A percentile compares a stretch with the other conserved stretches of the same genome.
These are phyloP conservation scores for Colletotrichum musicola DNA, from an alignment of 2,329 filamentous ascomycete genomes.

Conservation along the genomic window DNA sequence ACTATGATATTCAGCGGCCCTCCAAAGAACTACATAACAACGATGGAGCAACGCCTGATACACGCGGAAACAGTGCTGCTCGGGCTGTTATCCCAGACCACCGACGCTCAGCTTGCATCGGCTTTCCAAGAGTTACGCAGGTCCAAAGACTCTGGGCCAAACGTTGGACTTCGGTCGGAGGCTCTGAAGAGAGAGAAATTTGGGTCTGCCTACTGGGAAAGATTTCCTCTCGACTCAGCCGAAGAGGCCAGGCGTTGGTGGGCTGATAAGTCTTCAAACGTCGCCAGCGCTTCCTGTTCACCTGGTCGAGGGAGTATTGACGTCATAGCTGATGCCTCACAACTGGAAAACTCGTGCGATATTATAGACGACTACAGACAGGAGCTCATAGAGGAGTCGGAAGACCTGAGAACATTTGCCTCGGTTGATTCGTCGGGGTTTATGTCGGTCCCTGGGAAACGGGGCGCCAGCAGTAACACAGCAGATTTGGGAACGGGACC, in stretches of 20 bases:
- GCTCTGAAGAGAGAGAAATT: background rate
- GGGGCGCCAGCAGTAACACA: too few species aligned
- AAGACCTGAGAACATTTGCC: background rate
- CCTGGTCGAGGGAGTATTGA: background rate
- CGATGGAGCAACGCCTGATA: conserved; percentile 32
- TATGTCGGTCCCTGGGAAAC: too few species aligned
- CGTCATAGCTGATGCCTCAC: background rate
- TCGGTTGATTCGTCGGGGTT: background rate
- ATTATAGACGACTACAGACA: background rate
- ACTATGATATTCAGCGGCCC: conserved; percentile 13
- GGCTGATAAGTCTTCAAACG: background rate
- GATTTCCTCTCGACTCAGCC: conserved; percentile 22
- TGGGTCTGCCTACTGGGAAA: conserved; percentile 29
- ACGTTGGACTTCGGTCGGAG: background rate
- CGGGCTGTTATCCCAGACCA: conserved; percentile 14
- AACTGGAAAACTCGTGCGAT: background rate
- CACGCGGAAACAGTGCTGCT: conserved; percentile 26
- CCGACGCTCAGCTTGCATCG: conserved; percentile 14
- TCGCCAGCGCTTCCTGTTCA: background rate
- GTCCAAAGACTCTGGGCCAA: background rate
- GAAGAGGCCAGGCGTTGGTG: conserved; percentile 12
- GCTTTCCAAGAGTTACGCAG: conserved; percentile 1
- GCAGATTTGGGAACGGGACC: too few species aligned
- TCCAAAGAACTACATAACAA: conserved; percentile 29
- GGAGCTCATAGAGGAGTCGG: background rate